Conservation (phyloP, 768 basidiomycete genomes). For the Auricularia heimuer region DNA sequence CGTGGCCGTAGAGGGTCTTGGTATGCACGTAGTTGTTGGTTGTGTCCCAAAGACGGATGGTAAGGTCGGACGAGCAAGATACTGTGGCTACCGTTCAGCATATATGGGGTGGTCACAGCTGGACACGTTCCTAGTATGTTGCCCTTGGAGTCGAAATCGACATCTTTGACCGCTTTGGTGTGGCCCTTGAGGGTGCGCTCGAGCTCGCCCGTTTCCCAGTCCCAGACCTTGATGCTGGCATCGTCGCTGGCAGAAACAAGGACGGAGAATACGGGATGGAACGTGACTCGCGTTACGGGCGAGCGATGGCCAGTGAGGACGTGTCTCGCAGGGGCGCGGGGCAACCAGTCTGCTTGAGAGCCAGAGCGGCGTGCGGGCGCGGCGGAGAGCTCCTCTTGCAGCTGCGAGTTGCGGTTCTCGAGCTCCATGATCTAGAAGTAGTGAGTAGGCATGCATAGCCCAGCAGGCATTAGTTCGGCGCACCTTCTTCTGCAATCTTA, state of each 20-base stretch:
- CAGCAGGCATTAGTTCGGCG: conserved; percentile 5
- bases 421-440: conserved; percentile 80
- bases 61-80: conserved; percentile 78
- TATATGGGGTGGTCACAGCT: neutral
- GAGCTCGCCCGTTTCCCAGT: conserved; percentile 92
- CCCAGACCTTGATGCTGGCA: conserved; percentile 87
- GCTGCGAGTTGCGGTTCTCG: conserved; percentile 68
- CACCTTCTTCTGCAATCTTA: conserved; percentile 92
- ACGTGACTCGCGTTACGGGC: conserved; percentile 68
- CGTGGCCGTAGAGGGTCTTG: conserved; percentile 81
- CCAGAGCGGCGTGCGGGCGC: conserved; percentile 15
- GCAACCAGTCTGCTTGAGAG: conserved; percentile 73
- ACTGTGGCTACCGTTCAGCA: conserved; percentile 22
- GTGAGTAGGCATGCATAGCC: neutral
- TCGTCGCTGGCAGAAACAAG: conserved; percentile 84
- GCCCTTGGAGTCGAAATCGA: conserved; percentile 83
- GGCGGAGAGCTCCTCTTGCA: conserved; percentile 58
- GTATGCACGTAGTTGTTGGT: conserved; percentile 84
- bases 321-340: conserved; percentile 71
- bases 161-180: conserved; percentile 79
- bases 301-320: conserved; percentile 69
- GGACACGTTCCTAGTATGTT: conserved; percentile 54
- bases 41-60: conserved; percentile 88
- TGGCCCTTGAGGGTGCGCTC: conserved; percentile 88
- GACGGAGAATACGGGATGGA: conserved; percentile 78